These are phyloP conservation scores for Pseudonectria foliicola DNA, from an alignment of 2,329 filamentous ascomycete genomes.

Conservation along the genomic window DNA sequence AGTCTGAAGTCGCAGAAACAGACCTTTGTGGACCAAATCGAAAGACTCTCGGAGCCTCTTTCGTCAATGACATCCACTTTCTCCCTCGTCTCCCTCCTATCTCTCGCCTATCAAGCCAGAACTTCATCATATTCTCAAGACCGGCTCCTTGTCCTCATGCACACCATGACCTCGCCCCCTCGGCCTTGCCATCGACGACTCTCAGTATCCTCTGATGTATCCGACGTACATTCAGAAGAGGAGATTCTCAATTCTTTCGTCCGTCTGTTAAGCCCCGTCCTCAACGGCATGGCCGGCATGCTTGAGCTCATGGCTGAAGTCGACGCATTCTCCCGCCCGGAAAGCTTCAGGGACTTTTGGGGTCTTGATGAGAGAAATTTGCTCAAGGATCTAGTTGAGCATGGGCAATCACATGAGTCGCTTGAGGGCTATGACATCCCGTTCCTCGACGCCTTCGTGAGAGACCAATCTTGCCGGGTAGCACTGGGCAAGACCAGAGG, in stretches of 20 bases:
- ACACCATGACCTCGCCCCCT: conserved; percentile 23
- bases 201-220: conserved; percentile 1
- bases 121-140: conserved; percentile 20
- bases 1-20: conserved; percentile 11
- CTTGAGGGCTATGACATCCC: conserved; percentile 20
- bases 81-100: conserved; percentile 27
- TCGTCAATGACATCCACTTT: conserved; percentile 23
- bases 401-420: conserved; percentile 15
- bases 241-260: conserved; percentile 26
- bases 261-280: conserved; percentile 24
- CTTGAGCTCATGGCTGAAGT: conserved; percentile 25
- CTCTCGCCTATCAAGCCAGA: conserved; percentile 25
- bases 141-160: conserved; percentile 28
- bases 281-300: conserved; percentile 29
- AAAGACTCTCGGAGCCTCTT: conserved; percentile 24
- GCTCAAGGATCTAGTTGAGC: conserved; percentile 26
- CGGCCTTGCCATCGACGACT: conserved; percentile 4
- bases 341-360: conserved; percentile 29
- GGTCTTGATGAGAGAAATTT: conserved; percentile 26
- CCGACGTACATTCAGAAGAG: conserved; percentile 15
- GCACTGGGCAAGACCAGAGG: conserved; percentile 20
- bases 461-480: conserved; percentile 19
- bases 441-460: conserved; percentile 20
- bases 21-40: conserved; percentile 23
- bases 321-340: conserved; percentile 24